phyloP scores from a whole-genome alignment of 2,329 filamentous ascomycete species.

The Alternaria consortialis region DNA sequence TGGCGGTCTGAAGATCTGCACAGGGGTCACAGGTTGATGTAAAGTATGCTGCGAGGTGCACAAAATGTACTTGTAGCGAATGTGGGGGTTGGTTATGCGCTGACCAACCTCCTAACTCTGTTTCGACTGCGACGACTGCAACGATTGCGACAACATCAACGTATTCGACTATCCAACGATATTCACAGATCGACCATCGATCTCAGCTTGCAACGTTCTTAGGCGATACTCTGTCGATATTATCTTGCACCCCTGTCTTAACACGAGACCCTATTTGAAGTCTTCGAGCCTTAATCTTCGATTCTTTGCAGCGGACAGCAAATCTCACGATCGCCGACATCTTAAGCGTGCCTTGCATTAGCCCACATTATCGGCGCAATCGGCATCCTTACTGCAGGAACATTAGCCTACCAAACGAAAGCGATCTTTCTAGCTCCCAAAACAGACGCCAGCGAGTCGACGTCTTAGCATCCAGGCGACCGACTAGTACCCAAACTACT shows the following conservation, averaged over 20 bases:
- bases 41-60: conserved; percentile 3
- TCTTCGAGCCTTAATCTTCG: conserved; percentile 7
- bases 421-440: conserved; percentile 3
- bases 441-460: conserved; percentile 15
- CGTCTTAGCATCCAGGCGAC: conserved; percentile 5
- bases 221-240: neutral
- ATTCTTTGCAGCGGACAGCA: conserved; percentile 1
- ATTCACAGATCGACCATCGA: neutral
- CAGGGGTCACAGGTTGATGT: neutral
- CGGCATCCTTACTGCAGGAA: conserved; percentile 8
- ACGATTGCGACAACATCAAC: conserved; percentile 11
- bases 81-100: neutral
- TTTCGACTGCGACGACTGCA: conserved; percentile 3
- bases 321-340: conserved; percentile 9
- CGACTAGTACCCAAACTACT: conserved; percentile 10
- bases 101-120: conserved; percentile 5
- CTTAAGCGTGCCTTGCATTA: conserved; percentile 19
- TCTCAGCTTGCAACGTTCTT: neutral
- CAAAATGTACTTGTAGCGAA: conserved; percentile 1
- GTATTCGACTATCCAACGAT: neutral
- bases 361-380: conserved; percentile 3
- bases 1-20: conserved; percentile 6
- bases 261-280: conserved; percentile 5
- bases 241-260: conserved; percentile 2
- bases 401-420: conserved; percentile 16